phyloP scores from a whole-genome alignment of 78 protist species.

The Ministeria vibrans region DNA sequence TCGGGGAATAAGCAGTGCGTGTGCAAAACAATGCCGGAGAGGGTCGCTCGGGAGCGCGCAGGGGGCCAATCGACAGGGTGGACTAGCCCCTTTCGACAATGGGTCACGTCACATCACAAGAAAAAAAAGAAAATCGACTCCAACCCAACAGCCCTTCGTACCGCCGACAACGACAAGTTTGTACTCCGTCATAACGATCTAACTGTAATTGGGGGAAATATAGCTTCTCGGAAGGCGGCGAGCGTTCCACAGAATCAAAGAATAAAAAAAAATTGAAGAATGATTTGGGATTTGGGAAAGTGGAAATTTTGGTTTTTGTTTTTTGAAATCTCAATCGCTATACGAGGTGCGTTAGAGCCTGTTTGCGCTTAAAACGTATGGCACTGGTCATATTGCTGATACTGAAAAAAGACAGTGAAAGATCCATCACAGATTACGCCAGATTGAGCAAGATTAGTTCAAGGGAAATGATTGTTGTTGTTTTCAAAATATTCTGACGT shows the following conservation, averaged over 20 bases:
- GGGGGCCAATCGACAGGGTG: not conserved
- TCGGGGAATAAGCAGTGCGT: not conserved
- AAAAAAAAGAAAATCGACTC: not conserved
- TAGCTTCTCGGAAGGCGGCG: too few species aligned
- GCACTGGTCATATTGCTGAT: too few species aligned
- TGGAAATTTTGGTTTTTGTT: not conserved
- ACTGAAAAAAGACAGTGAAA: too few species aligned
- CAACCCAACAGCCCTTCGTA: not conserved
- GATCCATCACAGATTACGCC: too few species aligned
- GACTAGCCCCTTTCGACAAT: too few species aligned
- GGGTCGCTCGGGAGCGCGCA: not conserved
- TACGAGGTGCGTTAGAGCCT: too few species aligned
- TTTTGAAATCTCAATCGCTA: not conserved
- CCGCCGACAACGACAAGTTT: slow-evolving; percentile 41
- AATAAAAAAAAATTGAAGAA: not conserved
- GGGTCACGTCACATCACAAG: not conserved
- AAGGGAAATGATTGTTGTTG: too few species aligned
- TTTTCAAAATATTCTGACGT: too few species aligned
- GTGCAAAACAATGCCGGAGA: not conserved
- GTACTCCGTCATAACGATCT: slow-evolving; percentile 19
- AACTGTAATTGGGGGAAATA: not conserved
- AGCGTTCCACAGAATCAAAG: too few species aligned
- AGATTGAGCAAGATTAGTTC: too few species aligned
- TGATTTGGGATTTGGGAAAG: not conserved
- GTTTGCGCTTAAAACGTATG: too few species aligned